Conservation (phyloP, 768 basidiomycete genomes). For the Thelephora ganbajun region DNA sequence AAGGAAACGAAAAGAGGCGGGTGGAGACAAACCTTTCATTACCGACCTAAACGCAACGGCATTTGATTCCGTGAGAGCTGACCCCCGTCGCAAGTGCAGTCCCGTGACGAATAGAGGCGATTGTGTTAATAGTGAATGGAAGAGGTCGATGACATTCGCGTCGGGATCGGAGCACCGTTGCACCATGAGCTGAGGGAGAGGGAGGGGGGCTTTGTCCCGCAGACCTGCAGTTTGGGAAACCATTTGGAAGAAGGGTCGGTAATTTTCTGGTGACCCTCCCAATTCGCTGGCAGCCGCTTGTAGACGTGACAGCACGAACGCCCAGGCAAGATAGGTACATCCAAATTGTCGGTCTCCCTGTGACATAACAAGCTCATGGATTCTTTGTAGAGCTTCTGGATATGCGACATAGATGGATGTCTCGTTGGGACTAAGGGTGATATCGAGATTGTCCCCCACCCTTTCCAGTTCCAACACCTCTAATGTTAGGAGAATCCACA, state of each 20-base stretch:
- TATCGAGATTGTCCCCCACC: slow-evolving; percentile 40
- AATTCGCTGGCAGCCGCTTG: slow-evolving; percentile 27
- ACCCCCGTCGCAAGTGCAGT: slow-evolving; percentile 53
- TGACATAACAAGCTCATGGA: slow-evolving; percentile 54
- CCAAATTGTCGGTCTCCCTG: slow-evolving; percentile 50
- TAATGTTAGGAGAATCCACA: slow-evolving; percentile 70
- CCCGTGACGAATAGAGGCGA: slow-evolving; percentile 71
- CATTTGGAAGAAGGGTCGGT: slow-evolving; percentile 39
- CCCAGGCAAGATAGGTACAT: slow-evolving; percentile 71
- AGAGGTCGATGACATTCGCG: slow-evolving; percentile 42
- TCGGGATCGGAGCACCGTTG: slow-evolving; percentile 42
- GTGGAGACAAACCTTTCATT: slow-evolving; percentile 48
- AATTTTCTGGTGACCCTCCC: slow-evolving; percentile 39
- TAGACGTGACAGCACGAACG: slow-evolving; percentile 65
- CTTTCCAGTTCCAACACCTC: slow-evolving; percentile 74
- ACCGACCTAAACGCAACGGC: slow-evolving; percentile 70
- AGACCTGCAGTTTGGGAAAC: slow-evolving; percentile 28
- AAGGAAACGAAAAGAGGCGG: slow-evolving; percentile 3
- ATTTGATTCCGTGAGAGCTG: slow-evolving; percentile 61
- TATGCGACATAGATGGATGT: slow-evolving; percentile 44
- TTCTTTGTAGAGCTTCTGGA: slow-evolving; percentile 43
- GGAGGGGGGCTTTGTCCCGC: slow-evolving; percentile 46
- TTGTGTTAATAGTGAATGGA: slow-evolving; percentile 44
- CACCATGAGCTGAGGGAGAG: slow-evolving; percentile 41
- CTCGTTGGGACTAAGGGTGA: slow-evolving; percentile 35